Evolutionary conservation across 2,329 filamentous ascomycete genomes (phyloP).

Genomic region (Botrytis fabae): DNA sequence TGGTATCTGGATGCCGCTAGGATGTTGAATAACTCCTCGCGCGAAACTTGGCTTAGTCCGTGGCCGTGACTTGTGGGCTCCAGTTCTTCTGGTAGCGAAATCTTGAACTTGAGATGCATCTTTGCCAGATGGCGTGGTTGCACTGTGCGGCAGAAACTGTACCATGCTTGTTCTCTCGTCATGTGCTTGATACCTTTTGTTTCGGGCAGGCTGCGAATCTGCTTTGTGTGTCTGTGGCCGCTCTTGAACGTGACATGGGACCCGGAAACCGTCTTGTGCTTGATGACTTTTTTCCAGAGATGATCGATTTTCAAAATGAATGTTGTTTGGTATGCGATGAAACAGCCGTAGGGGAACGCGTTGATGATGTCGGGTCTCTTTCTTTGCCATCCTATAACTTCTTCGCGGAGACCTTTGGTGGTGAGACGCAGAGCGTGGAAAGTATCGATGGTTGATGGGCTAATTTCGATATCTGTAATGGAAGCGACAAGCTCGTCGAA

Average conservation of each 20-base stretch:
- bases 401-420: slow-evolving; percentile 5
- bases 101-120: neutral
- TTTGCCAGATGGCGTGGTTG: rapidly evolving
- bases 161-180: neutral
- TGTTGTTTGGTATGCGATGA: neutral
- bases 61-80: neutral
- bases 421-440: neutral
- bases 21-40: neutral
- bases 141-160: neutral
- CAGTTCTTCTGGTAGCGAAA: rapidly evolving
- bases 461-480: neutral
- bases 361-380: slow-evolving; percentile 5
- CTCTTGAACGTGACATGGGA: neutral
- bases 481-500: neutral
- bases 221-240: neutral
- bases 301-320: slow-evolving; percentile 1
- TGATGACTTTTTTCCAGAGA: neutral
- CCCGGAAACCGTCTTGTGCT: neutral
- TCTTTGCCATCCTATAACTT: neutral
- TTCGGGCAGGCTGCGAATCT: rapidly evolving
- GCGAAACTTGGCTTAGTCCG: neutral
- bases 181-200: neutral
- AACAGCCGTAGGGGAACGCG: slow-evolving; percentile 1
- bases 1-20: neutral
- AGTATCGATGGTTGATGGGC: neutral